phyloP scores from a whole-genome alignment of 306 rosid species.

The Vigna hirtella region DNA sequence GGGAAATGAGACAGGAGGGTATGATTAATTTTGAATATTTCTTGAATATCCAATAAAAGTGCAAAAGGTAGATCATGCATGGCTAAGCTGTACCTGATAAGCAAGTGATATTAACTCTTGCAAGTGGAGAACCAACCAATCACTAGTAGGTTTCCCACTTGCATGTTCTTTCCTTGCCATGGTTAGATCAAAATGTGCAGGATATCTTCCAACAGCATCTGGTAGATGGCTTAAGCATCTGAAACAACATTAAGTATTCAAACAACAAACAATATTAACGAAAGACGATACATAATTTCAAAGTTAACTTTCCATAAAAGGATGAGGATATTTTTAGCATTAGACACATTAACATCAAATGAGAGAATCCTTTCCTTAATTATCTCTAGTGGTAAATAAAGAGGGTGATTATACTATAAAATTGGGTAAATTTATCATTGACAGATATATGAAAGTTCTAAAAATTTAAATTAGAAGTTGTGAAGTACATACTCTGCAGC shows the following conservation, averaged over 20 bases:
- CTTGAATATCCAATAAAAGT: conserved; percentile 29
- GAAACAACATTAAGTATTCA: conserved; percentile 42
- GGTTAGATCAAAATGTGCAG: conserved; percentile 87
- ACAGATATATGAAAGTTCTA: conserved; percentile 1
- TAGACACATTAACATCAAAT: conserved; percentile 32
- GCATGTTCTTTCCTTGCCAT: conserved; percentile 74
- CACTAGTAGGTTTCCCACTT: conserved; percentile 59
- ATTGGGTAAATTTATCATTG: conserved; percentile 21
- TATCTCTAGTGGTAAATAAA: conserved; percentile 5
- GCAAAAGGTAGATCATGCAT: conserved; percentile 31
- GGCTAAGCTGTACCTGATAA: conserved; percentile 76
- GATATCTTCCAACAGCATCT: conserved; percentile 85
- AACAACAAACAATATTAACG: conserved; percentile 24
- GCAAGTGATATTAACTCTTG: conserved; percentile 98
- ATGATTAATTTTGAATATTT: conserved; percentile 35
- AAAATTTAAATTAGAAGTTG: conserved; percentile 30
- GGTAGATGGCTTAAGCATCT: conserved; percentile 97
- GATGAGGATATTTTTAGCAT: conserved; percentile 8
- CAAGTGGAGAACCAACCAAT: conserved; percentile 89
- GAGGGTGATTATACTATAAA: conserved; percentile 2
- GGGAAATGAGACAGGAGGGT: conserved; percentile 1
- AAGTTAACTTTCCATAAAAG: conserved; percentile 20
- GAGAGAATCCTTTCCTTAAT: conserved; percentile 14
- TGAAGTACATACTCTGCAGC: conserved; percentile 89
- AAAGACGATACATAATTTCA: background rate